Conservation (phyloP, 768 basidiomycete species). For the Trametopsis cervina region DNA sequence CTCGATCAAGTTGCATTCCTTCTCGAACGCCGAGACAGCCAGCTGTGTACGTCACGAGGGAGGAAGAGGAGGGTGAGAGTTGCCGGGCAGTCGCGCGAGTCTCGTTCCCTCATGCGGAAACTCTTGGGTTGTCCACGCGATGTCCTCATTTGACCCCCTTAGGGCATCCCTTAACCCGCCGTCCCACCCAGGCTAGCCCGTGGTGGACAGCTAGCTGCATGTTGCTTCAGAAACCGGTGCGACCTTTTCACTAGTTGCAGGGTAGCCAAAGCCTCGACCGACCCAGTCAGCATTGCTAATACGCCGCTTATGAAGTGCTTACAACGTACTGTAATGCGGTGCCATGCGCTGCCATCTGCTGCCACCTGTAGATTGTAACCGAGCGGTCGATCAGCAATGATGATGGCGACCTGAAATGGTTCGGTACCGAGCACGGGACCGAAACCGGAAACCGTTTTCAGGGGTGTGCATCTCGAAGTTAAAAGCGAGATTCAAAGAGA, state of each 20-base stretch:
- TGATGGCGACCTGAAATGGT: neutral
- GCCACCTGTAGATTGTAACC: too few species aligned
- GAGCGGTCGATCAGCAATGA: neutral
- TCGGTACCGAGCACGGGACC: constrained; percentile 2
- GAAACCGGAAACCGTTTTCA: neutral
- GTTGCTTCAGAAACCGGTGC: too few species aligned
- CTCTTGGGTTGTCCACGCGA: neutral
- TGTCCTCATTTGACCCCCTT: constrained; percentile 7
- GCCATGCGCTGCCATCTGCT: too few species aligned
- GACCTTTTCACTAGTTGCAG: neutral
- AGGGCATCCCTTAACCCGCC: neutral
- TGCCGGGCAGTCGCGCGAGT: constrained; percentile 12
- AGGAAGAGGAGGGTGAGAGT: constrained; percentile 4
- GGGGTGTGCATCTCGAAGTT: too few species aligned
- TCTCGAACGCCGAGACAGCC: constrained; percentile 6
- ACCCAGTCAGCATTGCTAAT: too few species aligned
- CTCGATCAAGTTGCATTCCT: constrained; percentile 8
- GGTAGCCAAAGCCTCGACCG: neutral
- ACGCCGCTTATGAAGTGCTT: too few species aligned
- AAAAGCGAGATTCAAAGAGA: neutral
- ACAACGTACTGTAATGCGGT: too few species aligned
- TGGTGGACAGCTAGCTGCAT: too few species aligned
- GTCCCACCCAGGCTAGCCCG: neutral
- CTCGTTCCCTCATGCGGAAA: neutral
- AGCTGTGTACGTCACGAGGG: constrained; percentile 13